A percentile compares a stretch with the other conserved stretches of the same genome.
Conservation (phyloP, 2,329 filamentous ascomycete species). For the Neurospora sp. region DNA sequence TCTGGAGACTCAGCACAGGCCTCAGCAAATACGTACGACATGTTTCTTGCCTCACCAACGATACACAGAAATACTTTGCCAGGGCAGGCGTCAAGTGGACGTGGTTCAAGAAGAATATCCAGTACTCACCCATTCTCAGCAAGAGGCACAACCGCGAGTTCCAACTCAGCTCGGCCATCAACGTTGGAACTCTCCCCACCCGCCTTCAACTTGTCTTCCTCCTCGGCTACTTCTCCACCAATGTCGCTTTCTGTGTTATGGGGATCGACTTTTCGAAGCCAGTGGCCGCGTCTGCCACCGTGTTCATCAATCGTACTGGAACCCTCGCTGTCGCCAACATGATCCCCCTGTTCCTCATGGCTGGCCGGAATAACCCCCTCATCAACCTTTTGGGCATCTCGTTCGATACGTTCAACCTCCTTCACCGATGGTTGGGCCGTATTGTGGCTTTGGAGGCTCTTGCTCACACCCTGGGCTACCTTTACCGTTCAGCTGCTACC, state of each 20-base stretch:
- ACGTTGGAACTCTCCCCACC: slow-evolving; percentile 65
- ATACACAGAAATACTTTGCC: slow-evolving; percentile 71
- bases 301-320: slow-evolving; percentile 60
- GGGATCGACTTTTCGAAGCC: slow-evolving; percentile 49
- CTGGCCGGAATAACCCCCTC: slow-evolving; percentile 69
- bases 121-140: slow-evolving; percentile 61
- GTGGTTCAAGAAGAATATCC: slow-evolving; percentile 57
- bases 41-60: slow-evolving; percentile 67
- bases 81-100: slow-evolving; percentile 42
- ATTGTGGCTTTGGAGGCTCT: slow-evolving; percentile 63
- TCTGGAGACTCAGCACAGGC: slow-evolving; percentile 55
- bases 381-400: slow-evolving; percentile 63
- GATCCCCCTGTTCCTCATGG: slow-evolving; percentile 65
- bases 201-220: slow-evolving; percentile 66
- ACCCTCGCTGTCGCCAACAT: slow-evolving; percentile 66
- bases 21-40: slow-evolving; percentile 61
- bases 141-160: slow-evolving; percentile 71
- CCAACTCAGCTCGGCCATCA: slow-evolving; percentile 48
- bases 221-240: slow-evolving; percentile 56
- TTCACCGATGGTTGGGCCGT: slow-evolving; percentile 73
- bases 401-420: slow-evolving; percentile 74
- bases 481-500: slow-evolving; percentile 30
- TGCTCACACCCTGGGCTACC: slow-evolving; percentile 54
- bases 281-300: slow-evolving; percentile 32
- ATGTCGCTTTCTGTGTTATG: slow-evolving; percentile 67